Base-by-base conservation (phyloP, 495 filamentous ascomycete genomes). In the Xylaria acuta region DNA sequence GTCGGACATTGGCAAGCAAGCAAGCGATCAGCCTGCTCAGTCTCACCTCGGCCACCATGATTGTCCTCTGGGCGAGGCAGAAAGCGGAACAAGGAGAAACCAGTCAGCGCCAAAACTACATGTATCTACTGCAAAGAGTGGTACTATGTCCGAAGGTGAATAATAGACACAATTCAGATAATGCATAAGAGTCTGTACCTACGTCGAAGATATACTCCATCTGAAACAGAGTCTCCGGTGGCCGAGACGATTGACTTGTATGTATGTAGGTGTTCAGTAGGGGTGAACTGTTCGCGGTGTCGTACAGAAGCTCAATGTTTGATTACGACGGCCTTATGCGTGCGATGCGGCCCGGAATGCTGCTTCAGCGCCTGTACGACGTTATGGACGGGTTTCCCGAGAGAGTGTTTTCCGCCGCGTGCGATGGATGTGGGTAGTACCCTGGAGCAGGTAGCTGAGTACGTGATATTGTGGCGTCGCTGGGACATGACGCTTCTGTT, bases 281-380 rank as follows among this genome's bases (percentile, higher is more conserved):
- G n/a, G 8, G 22, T 14, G 51, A 3, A 22, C 18, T 22, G 60
- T 20, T 18, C 38, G 14, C 40, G 22, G 34, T 16, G 67, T 62
- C 30, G 67, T 38, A 60, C 54, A 34, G 41, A 47, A 59, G 9
- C 22, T 22, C 36, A 9, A 49, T 62, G 67, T 69, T 69, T 69
- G 67, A 62, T 69, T 60, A 27, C 8, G 6, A 58, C 25, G 51
- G 47, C 25, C 27, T 34, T 25, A 14, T 18, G 67, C 54, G 25
- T 60, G 54, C 54, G 53, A 47, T 22, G 66, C 18, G 40, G 53
- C 38, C 30, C 27, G 64, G 30, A 53, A 53, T 67, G 45, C 7
- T 53, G 20, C 43, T n/a, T n/a, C 30, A 25, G 12, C 16, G 27
- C 5, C 40, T 38, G 67, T 62, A 45, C 67, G 30, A 69, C 67